Evolutionary conservation across 306 rosid species (phyloP), one percentile per base, ranked within the genome.

Genomic region (Mimosa pudica): DNA sequence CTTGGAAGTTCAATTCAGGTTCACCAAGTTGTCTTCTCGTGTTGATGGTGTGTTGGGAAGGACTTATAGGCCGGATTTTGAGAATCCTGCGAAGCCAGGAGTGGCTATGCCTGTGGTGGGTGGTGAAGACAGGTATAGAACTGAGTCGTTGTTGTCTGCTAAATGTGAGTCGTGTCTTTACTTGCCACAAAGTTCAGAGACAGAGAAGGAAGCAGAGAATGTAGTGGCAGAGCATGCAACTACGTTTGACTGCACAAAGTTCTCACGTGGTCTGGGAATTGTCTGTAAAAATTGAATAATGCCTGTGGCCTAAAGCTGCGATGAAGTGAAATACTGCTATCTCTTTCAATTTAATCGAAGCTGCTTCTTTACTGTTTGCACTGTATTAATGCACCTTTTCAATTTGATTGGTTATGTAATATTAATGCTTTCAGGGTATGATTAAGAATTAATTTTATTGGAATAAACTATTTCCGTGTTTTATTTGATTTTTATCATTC

Each of bases 11-110:
- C 88, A 84, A 17, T 86, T 89, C 30, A 86, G 76, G 77, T 88
- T 88, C 82, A 75, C 71, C 24, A 70, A 48, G 1, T 10, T 88
- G 58, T 82, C 89, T 17, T 69, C 84, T 0, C 76, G 72, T 13
- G 89, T 86, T 64, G 89, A 86, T 4, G 89, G 92, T 14, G 87
- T 88, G 46, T 85, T 88, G 54, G 89, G 86, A 0, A 77, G 80
- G 88, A 86, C 88, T 7, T 86, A 86, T 20, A 75, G 81, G 64
- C 82, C 58, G 0, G 84, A 88, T 80, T 86, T 81, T 36, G 84
- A 70, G 77, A 84, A 82, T 63, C 84, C 84, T 0, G 88, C 84
- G 16, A 89, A 86, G 80, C 70, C 75, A 0, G 87, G 88, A 11
- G 88, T 89, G 42, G 86, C 92, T 32, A 86, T 84, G 92, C 87